phyloP scores from a whole-genome alignment of 257 asterid genomes.

The Asclepias syriaca region DNA sequence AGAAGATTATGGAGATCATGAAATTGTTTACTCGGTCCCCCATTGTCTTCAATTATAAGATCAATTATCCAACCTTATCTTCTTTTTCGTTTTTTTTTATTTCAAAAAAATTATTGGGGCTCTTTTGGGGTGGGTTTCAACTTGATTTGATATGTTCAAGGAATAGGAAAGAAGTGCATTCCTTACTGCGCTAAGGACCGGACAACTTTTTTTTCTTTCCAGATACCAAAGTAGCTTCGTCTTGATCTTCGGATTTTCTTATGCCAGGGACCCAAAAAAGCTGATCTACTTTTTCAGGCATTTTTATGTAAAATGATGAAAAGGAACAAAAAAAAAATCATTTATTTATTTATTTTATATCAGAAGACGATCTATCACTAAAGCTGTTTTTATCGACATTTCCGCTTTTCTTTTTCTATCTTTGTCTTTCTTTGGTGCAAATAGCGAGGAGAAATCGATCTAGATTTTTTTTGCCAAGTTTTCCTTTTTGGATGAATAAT shows the following conservation, averaged over 20 bases:
- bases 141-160: too few species aligned
- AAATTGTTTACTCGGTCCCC: slow-evolving; percentile 21
- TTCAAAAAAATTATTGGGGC: too few species aligned
- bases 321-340: background rate
- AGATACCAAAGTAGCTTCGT: background rate
- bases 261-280: slow-evolving; percentile 7
- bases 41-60: background rate
- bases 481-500: too few species aligned
- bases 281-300: slow-evolving; percentile 11
- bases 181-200: background rate
- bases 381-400: background rate
- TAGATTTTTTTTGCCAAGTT: too few species aligned
- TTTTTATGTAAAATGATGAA: slow-evolving; percentile 2
- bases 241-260: background rate
- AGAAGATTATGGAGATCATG: slow-evolving; percentile 9
- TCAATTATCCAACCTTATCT: slow-evolving; percentile 3
- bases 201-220: background rate
- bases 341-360: too few species aligned
- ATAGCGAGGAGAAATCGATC: background rate
- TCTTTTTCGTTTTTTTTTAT: too few species aligned
- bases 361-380: background rate
- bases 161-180: background rate
- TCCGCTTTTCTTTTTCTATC: background rate
- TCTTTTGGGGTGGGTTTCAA: background rate
- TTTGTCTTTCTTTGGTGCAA: background rate